Evolutionary conservation across 441 rosid species (phyloP), one percentile per base, ranked within the genome.

Genomic region (Pelargonium fulgidum): DNA sequence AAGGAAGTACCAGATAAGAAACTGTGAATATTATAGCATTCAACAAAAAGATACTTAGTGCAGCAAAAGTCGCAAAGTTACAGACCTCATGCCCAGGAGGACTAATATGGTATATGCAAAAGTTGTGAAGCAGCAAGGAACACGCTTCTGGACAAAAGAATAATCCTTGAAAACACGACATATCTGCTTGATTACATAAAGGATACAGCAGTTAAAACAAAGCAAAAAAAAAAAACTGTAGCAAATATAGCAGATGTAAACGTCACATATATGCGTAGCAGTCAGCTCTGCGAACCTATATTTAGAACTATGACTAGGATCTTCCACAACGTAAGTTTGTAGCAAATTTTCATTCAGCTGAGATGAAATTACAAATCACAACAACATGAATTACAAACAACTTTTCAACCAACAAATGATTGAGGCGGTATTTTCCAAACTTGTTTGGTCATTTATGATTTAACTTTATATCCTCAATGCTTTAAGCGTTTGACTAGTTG

Each of bases 51-150:
- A 33, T 33, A 33, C 39, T 33, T 0, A 33, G 39, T 33, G 39
- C 39, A 33, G 39, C 39, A 33, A 33, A 33, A 33, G 39, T 33
- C 39, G 0, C 39, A 87, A 1, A 88, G 85, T 45, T 89, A 82
- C 91, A 78, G 81, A 91, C 97, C 97, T 91, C 93, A 52, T 93
- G 99, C 69, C 97, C 97, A 58, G 96, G 93, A 67, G 99, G 97
- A 81, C 84, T 85, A 67, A 93, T 89, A 70, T 91, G 99, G 77
- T 91, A 93, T 71, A 89, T 80, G 81, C 99, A 91, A 73, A 93
- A 93, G 81, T 91, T 93, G 85, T 91, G 92, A 14, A 91, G 95
- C 24, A 93, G 86, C 81, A 93, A 83, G 19, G 99, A 91, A 79
- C 87, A 83, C 67, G 97, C 95, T 81, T 93, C 97, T 4, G 92